phyloP scores from a whole-genome alignment of 1,284 basidiomycete species.

The Ustilago xerochloae region DNA sequence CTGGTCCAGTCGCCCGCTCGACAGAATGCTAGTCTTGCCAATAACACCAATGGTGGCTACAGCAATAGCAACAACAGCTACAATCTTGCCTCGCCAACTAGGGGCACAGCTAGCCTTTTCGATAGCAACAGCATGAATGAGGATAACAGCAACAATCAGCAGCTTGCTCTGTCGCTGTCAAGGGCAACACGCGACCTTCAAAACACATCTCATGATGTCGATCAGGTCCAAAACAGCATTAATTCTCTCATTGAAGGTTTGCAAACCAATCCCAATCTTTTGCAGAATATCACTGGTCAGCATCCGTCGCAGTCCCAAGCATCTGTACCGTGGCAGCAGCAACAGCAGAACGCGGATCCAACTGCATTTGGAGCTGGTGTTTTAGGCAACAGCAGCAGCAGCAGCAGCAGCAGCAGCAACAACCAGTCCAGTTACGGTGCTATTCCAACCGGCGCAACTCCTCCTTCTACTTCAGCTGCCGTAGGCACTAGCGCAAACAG shows the following conservation, averaged over 20 bases:
- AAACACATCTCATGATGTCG: slow-evolving; percentile 79
- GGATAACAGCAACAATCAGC: slow-evolving; percentile 31
- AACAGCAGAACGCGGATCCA: neutral
- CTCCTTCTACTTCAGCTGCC: slow-evolving; percentile 6
- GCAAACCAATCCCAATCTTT: slow-evolving; percentile 71
- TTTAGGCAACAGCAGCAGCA: neutral
- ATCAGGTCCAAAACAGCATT: slow-evolving; percentile 78
- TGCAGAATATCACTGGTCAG: slow-evolving; percentile 14
- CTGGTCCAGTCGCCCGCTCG: slow-evolving; percentile 43
- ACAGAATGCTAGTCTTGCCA: slow-evolving; percentile 7
- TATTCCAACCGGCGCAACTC: slow-evolving; percentile 11
- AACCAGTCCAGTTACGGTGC: neutral
- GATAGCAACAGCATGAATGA: slow-evolving; percentile 9
- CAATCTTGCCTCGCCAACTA: slow-evolving; percentile 15
- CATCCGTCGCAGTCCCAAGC: neutral
- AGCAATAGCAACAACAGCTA: slow-evolving; percentile 10
- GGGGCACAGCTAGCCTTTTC: slow-evolving; percentile 11
- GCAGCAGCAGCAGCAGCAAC: neutral
- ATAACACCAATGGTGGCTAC: too few species aligned
- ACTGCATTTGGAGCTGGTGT: slow-evolving; percentile 2
- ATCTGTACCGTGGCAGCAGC: neutral
- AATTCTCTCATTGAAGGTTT: slow-evolving; percentile 79
- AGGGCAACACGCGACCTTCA: slow-evolving; percentile 69
- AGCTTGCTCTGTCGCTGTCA: slow-evolving; percentile 36
- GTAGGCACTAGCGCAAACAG: neutral